Base-by-base conservation (phyloP, 768 basidiomycete species). In the Myochromella boudieri region DNA sequence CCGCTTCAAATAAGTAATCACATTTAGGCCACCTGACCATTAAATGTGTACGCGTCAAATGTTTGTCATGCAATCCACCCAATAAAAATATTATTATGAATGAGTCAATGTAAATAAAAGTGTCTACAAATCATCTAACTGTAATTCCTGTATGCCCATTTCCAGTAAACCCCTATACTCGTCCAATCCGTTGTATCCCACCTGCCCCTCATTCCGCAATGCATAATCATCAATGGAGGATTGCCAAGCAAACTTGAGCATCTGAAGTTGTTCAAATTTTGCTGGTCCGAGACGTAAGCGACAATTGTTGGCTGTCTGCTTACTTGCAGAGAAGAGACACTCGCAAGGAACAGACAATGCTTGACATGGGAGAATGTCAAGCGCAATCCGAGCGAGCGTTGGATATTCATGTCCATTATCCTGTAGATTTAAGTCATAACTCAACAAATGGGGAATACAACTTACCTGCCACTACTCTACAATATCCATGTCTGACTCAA, bases 341-440 rank as follows among this genome's bases (percentile, higher is more conserved):
- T 58, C 54, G 20, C 56, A 57, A 3, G 54, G 56, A 22, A 57
- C 56, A 14, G 56, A 55, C 9, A 46, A 59, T 8, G 53, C 58
- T 33, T 47, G 58, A 21, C 44, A 42, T 12, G 58, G 49, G 1
- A 59, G 37, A 18, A 54, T 27, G 37, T 59, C 50, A 15, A 59
- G 40, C 5, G 54, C 45, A 25, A 58, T 52, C 8, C 42, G 51
- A 8, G 34, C 47, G 27, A 57, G 44, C 24, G 42, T 52, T 9
- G 52, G 57, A 25, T 56, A 54, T 28, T 32, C 22, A 12, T 41
- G 38, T 1, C 9, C 31, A 38, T 52, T 24, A 11, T 52, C 31
- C 51, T n/a, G n/a, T 52, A 29, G 15, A 3, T 22, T 24, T 7
- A 12, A 36, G 31, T 21, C n/a, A 27, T 24, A 3, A 26, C 11